phyloP scores from a whole-genome alignment of 2,329 filamentous ascomycete species.

The Clonostachys chloroleuca region DNA sequence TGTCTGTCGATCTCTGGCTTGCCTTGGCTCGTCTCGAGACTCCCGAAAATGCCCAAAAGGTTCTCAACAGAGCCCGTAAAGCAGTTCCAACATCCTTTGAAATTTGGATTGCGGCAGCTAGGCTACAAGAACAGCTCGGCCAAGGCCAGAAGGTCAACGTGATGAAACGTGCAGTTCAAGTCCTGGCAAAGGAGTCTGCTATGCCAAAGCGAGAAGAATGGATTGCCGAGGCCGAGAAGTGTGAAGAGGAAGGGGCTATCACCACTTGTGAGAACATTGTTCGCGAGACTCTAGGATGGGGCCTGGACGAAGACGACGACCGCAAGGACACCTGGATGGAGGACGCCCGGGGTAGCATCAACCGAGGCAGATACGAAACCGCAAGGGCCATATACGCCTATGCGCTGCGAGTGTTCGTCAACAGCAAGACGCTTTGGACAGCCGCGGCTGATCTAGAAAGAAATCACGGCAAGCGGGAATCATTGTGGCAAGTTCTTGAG shows the following conservation, averaged over 20 bases:
- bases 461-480: slow-evolving; percentile 79
- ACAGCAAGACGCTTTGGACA: slow-evolving; percentile 83
- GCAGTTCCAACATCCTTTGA: slow-evolving; percentile 90
- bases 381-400: slow-evolving; percentile 93
- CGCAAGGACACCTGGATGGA: slow-evolving; percentile 95
- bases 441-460: slow-evolving; percentile 89
- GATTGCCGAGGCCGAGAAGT: slow-evolving; percentile 92
- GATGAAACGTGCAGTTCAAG: slow-evolving; percentile 90
- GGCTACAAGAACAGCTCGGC: slow-evolving; percentile 83
- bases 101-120: slow-evolving; percentile 92
- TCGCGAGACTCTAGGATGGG: slow-evolving; percentile 87
- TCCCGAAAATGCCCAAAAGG: slow-evolving; percentile 87
- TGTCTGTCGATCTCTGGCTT: slow-evolving; percentile 93
- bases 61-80: slow-evolving; percentile 92
- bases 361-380: slow-evolving; percentile 80
- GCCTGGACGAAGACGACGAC: slow-evolving; percentile 92
- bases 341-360: slow-evolving; percentile 80
- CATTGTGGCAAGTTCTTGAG: slow-evolving; percentile 79
- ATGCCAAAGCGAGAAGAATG: slow-evolving; percentile 98
- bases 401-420: slow-evolving; percentile 82
- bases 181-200: slow-evolving; percentile 83
- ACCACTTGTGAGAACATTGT: slow-evolving; percentile 88
- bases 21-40: slow-evolving; percentile 86
- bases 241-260: slow-evolving; percentile 84
- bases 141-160: slow-evolving; percentile 78